A percentile compares a stretch with the other conserved stretches of the same genome.
Conservation (phyloP, 371 early-diverging fungal species). For the Mucor piriformis region DNA sequence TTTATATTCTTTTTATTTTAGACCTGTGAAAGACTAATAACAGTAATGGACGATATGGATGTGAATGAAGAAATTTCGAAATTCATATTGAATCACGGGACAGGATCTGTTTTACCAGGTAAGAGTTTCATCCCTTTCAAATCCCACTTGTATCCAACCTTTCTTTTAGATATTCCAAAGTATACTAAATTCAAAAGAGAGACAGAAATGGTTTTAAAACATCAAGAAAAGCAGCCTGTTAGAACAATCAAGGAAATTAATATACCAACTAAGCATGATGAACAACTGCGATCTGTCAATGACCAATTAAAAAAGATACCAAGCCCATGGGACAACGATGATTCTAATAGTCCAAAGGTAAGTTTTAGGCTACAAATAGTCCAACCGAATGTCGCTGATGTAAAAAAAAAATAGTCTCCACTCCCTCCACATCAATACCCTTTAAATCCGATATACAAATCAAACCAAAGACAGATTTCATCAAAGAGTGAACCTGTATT, state of each 20-base stretch:
- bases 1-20: neutral
- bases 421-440: constrained; percentile 5
- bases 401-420: neutral
- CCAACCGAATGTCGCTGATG: neutral
- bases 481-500: constrained; percentile 13
- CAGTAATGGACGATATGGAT: constrained; percentile 11
- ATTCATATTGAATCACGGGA: constrained; percentile 7
- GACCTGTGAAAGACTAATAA: constrained; percentile 8
- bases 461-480: neutral
- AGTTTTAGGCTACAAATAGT: no score
- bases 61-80: neutral
- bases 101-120: constrained; percentile 14
- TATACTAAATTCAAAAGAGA: constrained; percentile 11
- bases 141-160: neutral
- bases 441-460: constrained; percentile 9
- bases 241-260: constrained; percentile 7
- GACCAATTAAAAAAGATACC: constrained; percentile 10
- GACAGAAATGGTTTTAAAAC: neutral
- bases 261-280: constrained; percentile 9
- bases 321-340: neutral
- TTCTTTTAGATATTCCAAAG: neutral
- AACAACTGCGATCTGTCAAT: constrained; percentile 12
- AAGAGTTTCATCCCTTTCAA: neutral
- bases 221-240: neutral
- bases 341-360: neutral